A percentile compares a stretch with the other conserved stretches of the same genome.
phyloP scores from a whole-genome alignment of 2,329 filamentous ascomycete genomes.

The Trichocomaceae sp. region DNA sequence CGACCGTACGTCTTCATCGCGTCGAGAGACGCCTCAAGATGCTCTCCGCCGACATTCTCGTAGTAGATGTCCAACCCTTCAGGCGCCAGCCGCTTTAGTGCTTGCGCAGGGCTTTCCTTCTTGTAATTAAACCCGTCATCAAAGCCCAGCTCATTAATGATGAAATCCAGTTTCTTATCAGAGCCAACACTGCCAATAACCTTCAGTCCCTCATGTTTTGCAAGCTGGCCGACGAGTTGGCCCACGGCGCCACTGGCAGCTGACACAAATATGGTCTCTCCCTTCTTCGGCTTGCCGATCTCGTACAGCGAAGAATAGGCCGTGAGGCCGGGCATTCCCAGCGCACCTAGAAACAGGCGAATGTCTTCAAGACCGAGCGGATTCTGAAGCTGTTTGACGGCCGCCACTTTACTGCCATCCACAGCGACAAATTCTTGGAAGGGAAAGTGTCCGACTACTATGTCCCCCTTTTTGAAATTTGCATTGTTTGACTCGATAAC shows the following conservation, averaged over 20 bases:
- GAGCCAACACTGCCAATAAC: slow-evolving; percentile 76
- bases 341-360: slow-evolving; percentile 62
- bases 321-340: slow-evolving; percentile 73
- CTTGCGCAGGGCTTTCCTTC: slow-evolving; percentile 64
- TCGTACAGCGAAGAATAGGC: slow-evolving; percentile 69
- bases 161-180: slow-evolving; percentile 72
- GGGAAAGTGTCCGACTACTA: slow-evolving; percentile 53
- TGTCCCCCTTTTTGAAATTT: slow-evolving; percentile 60
- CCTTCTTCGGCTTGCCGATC: slow-evolving; percentile 67
- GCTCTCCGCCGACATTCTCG: slow-evolving; percentile 72
- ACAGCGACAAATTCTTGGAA: slow-evolving; percentile 65
- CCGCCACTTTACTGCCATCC: slow-evolving; percentile 33
- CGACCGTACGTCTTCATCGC: slow-evolving; percentile 60
- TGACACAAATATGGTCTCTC: slow-evolving; percentile 75
- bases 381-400: slow-evolving; percentile 58
- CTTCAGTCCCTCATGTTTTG: slow-evolving; percentile 69
- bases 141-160: slow-evolving; percentile 62
- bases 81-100: slow-evolving; percentile 64
- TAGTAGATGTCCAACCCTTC: slow-evolving; percentile 78
- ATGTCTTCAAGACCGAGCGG: slow-evolving; percentile 46
- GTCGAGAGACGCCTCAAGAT: slow-evolving; percentile 61
- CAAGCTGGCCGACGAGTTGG: slow-evolving; percentile 74
- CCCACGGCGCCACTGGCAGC: slow-evolving; percentile 76
- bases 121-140: slow-evolving; percentile 83
- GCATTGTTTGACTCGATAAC: slow-evolving; percentile 63